Evolutionary conservation across 1,284 basidiomycete species (phyloP), one percentile per base, ranked within the genome.

Genomic region (Cutaneotrichosporon cavernicola): DNA sequence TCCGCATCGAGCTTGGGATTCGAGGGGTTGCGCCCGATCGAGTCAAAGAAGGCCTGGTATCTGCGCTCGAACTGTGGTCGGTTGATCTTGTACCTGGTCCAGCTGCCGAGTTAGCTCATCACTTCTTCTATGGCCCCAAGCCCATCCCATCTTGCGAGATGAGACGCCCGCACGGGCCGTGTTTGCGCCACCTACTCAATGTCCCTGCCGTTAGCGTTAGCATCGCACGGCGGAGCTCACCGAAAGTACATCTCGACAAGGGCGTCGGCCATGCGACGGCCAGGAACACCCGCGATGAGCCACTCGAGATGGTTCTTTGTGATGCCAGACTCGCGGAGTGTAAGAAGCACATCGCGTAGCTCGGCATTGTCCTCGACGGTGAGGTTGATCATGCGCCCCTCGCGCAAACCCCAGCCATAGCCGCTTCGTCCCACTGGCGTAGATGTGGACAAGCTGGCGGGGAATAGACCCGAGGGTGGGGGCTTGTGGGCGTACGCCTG

Each of bases 71-170:
- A 82, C 22, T 74, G 72, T 13, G 76, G 73, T 40, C 76, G 73
- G 67, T 81, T 80, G 69, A 81, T 79, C 62, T 82, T 80, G 64
- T 81, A 82, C n/a, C 81, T 68, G 4, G 81, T 82, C 81, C 81
- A 82, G 72, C 80, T 81, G 50, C 22, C 16, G 46, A 32, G 43
- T 46, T 8, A 34, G 40, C 31, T 56, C 40, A 18, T 6, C n/a
- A 11, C 38, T 31, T 40, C 55, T 34, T 10, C 16, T 40, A 13
- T 36, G 4, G 9, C 55, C 34, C 55, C 34, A 36, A 13, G 8
- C 34, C 34, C 34, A 13, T 36, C 34, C 34, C 10, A 38, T 22
- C 50, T 6, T 10, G 10, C 55, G 22, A 31, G 21, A 26, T 38
- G 40, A 49, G 26, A 7, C 30, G 21, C 22, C 18, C 38, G 51